A percentile compares a stretch with the other conserved stretches of the same genome.
phyloP scores from a whole-genome alignment of 148 eudicot species.

The Rhododendron griersonianum region DNA sequence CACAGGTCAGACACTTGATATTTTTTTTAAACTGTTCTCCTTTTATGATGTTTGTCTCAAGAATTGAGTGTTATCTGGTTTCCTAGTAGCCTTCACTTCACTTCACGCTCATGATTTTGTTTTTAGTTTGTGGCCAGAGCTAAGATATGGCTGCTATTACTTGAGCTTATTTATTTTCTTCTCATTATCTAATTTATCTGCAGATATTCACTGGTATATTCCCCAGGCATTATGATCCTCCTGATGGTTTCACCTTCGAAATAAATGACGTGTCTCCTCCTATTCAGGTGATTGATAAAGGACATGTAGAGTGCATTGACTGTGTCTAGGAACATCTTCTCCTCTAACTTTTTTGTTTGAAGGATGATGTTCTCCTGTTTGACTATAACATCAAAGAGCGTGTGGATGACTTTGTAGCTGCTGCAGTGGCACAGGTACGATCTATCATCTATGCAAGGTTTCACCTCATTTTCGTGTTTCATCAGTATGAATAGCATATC shows the following conservation, averaged over 20 bases:
- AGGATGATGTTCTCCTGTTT: constrained; percentile 63
- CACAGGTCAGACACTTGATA: constrained; percentile 43
- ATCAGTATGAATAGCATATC: not conserved
- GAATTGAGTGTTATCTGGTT: not conserved
- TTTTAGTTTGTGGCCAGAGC: not conserved
- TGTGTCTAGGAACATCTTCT: not conserved
- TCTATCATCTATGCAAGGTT: not conserved
- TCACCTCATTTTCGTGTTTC: constrained; percentile 1
- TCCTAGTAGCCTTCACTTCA: not conserved
- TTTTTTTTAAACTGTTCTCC: not conserved
- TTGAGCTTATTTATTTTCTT: not conserved
- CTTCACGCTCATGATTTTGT: not conserved
- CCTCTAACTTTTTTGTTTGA: constrained; percentile 11
- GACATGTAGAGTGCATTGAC: not conserved
- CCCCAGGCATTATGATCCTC: constrained; percentile 66
- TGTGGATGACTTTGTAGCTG: constrained; percentile 68
- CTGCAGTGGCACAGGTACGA: constrained; percentile 67
- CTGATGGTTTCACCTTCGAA: constrained; percentile 72
- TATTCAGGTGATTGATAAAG: constrained; percentile 46
- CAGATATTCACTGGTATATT: constrained; percentile 74
- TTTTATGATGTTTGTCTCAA: constrained; percentile 1
- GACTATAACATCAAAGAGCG: constrained; percentile 77
- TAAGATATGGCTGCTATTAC: not conserved
- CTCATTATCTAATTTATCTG: constrained; percentile 13
- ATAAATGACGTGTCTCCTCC: constrained; percentile 64